phyloP scores from a whole-genome alignment of 352 stramenopile species.

The Phytophthora foliorum region DNA sequence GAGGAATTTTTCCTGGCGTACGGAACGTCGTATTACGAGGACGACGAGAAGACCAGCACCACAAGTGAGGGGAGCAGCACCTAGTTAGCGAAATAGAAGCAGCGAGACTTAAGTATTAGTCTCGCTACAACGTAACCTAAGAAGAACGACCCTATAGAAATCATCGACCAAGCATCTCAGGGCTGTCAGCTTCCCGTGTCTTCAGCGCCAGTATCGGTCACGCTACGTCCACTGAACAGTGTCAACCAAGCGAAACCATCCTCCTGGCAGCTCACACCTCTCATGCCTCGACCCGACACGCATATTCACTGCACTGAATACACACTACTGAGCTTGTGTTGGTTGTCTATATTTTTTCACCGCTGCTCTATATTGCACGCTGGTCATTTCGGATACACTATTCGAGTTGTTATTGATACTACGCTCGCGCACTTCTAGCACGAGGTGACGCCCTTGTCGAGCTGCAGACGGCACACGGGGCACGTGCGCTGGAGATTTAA shows the following conservation, averaged over 20 bases:
- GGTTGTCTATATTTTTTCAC: constrained; percentile 13
- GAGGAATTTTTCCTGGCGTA: constrained; percentile 92
- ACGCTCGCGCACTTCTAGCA: constrained; percentile 13
- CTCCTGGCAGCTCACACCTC: no score
- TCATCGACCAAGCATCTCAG: constrained; percentile 27
- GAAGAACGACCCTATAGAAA: constrained; percentile 48
- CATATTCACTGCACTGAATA: not conserved
- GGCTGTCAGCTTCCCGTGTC: constrained; percentile 10
- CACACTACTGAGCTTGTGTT: constrained; percentile 8
- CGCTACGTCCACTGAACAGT: not conserved
- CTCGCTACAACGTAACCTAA: constrained; percentile 50
- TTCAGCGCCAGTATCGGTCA: no score
- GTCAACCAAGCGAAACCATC: not conserved
- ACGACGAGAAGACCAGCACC: constrained; percentile 80
- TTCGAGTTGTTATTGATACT: constrained; percentile 22
- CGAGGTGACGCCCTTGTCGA: constrained; percentile 21
- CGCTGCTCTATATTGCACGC: constrained; percentile 1
- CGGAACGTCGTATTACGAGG: constrained; percentile 91
- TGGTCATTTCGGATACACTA: constrained; percentile 19
- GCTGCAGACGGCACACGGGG: constrained; percentile 64
- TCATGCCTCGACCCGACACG: no score
- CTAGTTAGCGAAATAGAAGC: constrained; percentile 57
- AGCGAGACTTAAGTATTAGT: constrained; percentile 31
- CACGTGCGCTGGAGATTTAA: constrained; percentile 76
- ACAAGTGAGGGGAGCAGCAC: constrained; percentile 41